Evolutionary conservation across 2,329 filamentous ascomycete species (phyloP).

Genomic region (Penicillium sp.): DNA sequence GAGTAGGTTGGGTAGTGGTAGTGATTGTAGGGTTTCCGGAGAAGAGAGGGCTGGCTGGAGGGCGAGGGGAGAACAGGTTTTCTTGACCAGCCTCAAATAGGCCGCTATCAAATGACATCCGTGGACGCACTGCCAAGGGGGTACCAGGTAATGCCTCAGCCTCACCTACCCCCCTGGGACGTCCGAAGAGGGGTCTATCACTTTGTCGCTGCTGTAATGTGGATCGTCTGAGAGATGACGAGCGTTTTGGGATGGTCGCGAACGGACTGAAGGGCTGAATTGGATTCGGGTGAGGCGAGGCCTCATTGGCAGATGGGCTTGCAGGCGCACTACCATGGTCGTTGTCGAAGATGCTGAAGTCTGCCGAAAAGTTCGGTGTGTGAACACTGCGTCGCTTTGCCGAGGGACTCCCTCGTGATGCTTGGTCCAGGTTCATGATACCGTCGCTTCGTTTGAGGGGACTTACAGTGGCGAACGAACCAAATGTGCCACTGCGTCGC

Average conservation of each 20-base stretch:
- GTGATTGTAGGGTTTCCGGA: constrained; percentile 24
- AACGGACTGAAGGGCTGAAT: constrained; percentile 48
- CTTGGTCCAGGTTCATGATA: constrained; percentile 81
- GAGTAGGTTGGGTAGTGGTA: constrained; percentile 37
- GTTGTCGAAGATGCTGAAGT: constrained; percentile 75
- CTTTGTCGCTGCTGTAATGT: constrained; percentile 81
- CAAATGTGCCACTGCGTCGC: constrained; percentile 48
- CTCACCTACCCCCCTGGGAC: constrained; percentile 35
- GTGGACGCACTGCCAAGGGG: constrained; percentile 62
- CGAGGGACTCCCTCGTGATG: constrained; percentile 76
- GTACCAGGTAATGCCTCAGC: constrained; percentile 55
- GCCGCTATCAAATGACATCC: constrained; percentile 78
- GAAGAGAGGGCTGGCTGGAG: constrained; percentile 50
- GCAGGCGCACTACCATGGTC: constrained; percentile 28
- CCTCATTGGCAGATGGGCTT: constrained; percentile 30
- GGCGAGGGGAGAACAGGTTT: constrained; percentile 60
- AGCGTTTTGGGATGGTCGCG: constrained; percentile 63
- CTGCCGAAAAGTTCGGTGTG: constrained; percentile 61
- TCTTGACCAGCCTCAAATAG: constrained; percentile 61
- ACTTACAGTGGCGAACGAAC: constrained; percentile 62
- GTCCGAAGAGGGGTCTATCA: constrained; percentile 59
- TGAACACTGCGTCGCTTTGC: constrained; percentile 89
- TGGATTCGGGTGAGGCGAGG: constrained; percentile 26
- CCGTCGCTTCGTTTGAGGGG: constrained; percentile 90
- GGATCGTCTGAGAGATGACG: constrained; percentile 78